These are phyloP conservation scores for Aspergillus niger DNA, from an alignment of 2,329 filamentous ascomycete species.

Conservation along the genomic window DNA sequence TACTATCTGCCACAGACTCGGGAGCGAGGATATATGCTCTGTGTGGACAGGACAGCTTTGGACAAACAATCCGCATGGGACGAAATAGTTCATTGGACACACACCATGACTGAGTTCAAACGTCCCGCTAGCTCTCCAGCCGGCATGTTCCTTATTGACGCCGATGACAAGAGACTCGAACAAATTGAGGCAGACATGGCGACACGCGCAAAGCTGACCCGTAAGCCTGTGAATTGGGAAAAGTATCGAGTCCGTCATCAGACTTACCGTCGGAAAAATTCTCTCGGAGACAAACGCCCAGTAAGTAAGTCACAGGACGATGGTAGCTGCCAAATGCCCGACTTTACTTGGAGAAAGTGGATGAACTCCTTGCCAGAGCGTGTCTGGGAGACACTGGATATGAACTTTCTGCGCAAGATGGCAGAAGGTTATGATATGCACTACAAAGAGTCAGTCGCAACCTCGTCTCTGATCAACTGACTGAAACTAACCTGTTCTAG, in stretches of 20 bases:
- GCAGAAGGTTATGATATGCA: slow-evolving; percentile 57
- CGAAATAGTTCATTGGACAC: slow-evolving; percentile 41
- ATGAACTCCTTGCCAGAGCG: slow-evolving; percentile 57
- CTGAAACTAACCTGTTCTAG: slow-evolving; percentile 22
- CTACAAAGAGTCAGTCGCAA: slow-evolving; percentile 53
- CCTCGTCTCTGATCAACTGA: background rate
- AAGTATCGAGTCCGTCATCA: slow-evolving; percentile 62
- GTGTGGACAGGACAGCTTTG: slow-evolving; percentile 46
- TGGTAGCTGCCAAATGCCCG: slow-evolving; percentile 55
- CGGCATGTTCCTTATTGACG: slow-evolving; percentile 61
- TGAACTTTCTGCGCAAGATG: slow-evolving; percentile 57
- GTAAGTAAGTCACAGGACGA: slow-evolving; percentile 62
- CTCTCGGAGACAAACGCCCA: slow-evolving; percentile 58
- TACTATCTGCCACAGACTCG: slow-evolving; percentile 75
- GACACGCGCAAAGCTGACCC: slow-evolving; percentile 18
- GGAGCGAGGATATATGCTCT: slow-evolving; percentile 61
- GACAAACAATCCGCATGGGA: slow-evolving; percentile 19
- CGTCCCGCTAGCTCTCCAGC: slow-evolving; percentile 64
- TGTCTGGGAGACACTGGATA: slow-evolving; percentile 68
- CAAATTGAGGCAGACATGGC: slow-evolving; percentile 54
- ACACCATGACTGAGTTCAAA: slow-evolving; percentile 50
- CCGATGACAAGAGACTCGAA: slow-evolving; percentile 58
- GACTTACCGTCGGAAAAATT: slow-evolving; percentile 52
- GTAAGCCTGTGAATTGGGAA: slow-evolving; percentile 34
- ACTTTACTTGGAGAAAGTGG: slow-evolving; percentile 58